Percentiles rank a stretch among this genome's conserved stretches.
phyloP scores from a whole-genome alignment of 2,329 filamentous ascomycete species.

The Drechslerella stenobrocha region DNA sequence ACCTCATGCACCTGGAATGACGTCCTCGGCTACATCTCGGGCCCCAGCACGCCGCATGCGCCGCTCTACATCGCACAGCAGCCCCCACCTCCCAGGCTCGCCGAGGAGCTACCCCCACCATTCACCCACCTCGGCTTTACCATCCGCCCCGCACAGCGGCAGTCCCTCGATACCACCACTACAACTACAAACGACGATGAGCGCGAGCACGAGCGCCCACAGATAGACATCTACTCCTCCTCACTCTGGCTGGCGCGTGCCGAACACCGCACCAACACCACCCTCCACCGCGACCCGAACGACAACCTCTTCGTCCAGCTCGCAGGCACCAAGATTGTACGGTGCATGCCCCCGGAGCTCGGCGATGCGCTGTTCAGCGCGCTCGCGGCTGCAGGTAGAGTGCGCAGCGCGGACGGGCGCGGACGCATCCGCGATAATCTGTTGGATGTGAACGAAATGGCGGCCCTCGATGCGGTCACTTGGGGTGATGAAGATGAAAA shows the following conservation, averaged over 20 bases:
- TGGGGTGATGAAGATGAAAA: conserved; percentile 74
- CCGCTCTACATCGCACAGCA: conserved; percentile 31
- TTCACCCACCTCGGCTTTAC: conserved; percentile 23
- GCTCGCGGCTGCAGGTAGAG: conserved; percentile 54
- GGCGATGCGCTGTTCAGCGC: conserved; percentile 68
- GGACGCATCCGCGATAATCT: conserved; percentile 19
- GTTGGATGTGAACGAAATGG: conserved; percentile 38
- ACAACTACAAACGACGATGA: not conserved
- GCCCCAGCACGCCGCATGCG: not conserved
- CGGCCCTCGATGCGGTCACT: conserved; percentile 81
- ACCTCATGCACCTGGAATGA: not conserved
- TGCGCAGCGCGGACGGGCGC: conserved; percentile 53
- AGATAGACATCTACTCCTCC: conserved; percentile 26
- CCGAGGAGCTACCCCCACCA: conserved; percentile 16
- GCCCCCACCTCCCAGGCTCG: conserved; percentile 9
- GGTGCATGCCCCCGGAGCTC: conserved; percentile 68
- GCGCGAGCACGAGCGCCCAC: too few relatives aligned
- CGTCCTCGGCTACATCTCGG: conserved; percentile 18
- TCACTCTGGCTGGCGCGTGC: conserved; percentile 33
- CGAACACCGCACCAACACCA: conserved; percentile 66
- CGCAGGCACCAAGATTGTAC: conserved; percentile 70
- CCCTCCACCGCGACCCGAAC: conserved; percentile 89
- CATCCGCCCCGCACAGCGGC: conserved; percentile 7
- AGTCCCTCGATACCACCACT: not conserved
- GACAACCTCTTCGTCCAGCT: conserved; percentile 90